These are phyloP conservation scores for Domatiomyces globalis DNA, from an alignment of 2,329 filamentous ascomycete genomes.

Conservation along the genomic window DNA sequence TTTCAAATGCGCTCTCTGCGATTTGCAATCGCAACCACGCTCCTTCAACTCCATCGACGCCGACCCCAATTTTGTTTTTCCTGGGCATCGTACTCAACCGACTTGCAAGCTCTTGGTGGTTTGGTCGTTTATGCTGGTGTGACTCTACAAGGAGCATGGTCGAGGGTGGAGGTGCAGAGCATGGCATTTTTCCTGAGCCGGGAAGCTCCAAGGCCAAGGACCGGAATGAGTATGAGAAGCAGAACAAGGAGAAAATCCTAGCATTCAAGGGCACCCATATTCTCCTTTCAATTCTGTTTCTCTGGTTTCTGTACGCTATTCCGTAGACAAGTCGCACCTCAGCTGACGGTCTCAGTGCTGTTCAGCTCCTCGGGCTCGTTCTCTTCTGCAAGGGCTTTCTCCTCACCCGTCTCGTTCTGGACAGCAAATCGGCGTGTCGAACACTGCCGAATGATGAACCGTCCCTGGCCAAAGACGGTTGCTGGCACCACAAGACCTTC, in stretches of 20 bases:
- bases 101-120: background rate
- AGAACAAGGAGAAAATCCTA: conserved; percentile 7
- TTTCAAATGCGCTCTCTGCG: background rate
- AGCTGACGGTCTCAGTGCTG: conserved; percentile 32
- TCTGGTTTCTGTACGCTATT: conserved; percentile 16
- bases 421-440: conserved; percentile 58
- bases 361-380: conserved; percentile 70
- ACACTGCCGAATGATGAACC: conserved; percentile 43
- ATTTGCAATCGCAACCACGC: background rate
- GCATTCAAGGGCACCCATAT: conserved; percentile 18
- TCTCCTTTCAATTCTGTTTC: conserved; percentile 13
- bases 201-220: background rate
- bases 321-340: background rate
- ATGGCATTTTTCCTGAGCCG: background rate
- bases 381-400: conserved; percentile 94
- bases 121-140: conserved; percentile 1
- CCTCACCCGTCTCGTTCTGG: conserved; percentile 67
- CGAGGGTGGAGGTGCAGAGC: conserved; percentile 1
- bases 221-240: conserved; percentile 3
- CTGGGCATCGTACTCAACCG: conserved; percentile 1
- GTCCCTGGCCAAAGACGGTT: conserved; percentile 47
- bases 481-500: conserved; percentile 93
- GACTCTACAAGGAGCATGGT: background rate
- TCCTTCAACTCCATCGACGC: background rate
- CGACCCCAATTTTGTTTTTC: conserved; percentile 1